These are phyloP conservation scores for Oehlia diaphana DNA, from an alignment of 192 early-diverging fungal species.

Conservation along the genomic window DNA sequence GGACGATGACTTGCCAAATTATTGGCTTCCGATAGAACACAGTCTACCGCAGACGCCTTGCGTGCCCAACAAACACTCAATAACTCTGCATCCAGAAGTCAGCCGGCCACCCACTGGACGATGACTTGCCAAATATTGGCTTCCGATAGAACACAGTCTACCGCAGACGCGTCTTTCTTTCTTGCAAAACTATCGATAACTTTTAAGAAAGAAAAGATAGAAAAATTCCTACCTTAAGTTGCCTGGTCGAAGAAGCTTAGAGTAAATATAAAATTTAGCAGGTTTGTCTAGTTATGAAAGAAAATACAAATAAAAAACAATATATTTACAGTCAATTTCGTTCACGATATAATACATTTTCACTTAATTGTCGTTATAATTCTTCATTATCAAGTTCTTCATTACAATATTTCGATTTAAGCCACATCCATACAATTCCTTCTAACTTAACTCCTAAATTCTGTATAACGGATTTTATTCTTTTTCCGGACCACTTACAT, in stretches of 20 bases:
- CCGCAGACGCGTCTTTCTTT: conserved; percentile 23
- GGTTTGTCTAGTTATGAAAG: too few species aligned
- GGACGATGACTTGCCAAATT: conserved; percentile 29
- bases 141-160: conserved; percentile 29
- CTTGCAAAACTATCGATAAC: conserved; percentile 7
- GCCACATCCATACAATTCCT: not conserved
- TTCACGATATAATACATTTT: not conserved
- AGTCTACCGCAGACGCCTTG: conserved; percentile 26
- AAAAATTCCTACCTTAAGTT: too few species aligned
- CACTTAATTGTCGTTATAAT: not conserved
- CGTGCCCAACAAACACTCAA: not conserved
- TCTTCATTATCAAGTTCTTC: not conserved
- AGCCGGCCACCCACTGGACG: conserved; percentile 28
- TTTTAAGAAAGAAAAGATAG: conserved; percentile 1
- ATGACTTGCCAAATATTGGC: conserved; percentile 32
- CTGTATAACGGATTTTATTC: conserved; percentile 39
- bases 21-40: conserved; percentile 30
- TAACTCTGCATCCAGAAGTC: conserved; percentile 13
- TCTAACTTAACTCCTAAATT: not conserved
- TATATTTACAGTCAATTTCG: not conserved
- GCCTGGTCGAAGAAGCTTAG: too few species aligned
- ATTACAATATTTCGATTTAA: not conserved
- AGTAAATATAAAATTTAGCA: too few species aligned
- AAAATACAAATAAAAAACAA: too few species aligned
- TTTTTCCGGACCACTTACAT: conserved; percentile 43